A percentile compares a stretch with the other conserved stretches of the same genome.
These are phyloP conservation scores for Leersia perrieri DNA, from an alignment of 176 grass and related monocot species.

Conservation along the genomic window DNA sequence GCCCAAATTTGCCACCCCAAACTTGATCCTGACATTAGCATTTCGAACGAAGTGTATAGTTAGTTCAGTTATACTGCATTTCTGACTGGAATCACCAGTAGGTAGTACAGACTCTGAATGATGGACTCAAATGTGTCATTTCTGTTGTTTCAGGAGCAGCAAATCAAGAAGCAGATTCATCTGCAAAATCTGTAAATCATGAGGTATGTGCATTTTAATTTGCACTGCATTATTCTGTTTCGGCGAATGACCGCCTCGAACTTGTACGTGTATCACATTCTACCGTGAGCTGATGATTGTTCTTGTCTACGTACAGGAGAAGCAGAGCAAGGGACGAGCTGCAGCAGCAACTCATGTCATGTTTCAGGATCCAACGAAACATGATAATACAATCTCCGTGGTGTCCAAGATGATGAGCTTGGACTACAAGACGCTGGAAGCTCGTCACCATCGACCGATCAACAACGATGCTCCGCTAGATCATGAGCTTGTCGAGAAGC, in stretches of 20 bases:
- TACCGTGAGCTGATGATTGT: neutral
- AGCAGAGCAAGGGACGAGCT: neutral
- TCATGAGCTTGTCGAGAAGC: conserved; percentile 25
- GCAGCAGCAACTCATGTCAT: neutral
- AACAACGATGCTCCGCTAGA: conserved; percentile 49
- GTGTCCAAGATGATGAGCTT: conserved; percentile 32
- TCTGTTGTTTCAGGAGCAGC: conserved; percentile 18
- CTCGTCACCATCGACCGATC: conserved; percentile 44
- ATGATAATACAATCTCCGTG: neutral
- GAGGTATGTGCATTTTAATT: neutral
- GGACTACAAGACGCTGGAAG: conserved; percentile 37
- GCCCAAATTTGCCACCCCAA: neutral
- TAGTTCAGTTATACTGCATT: neutral
- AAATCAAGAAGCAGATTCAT: neutral
- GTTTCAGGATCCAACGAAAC: conserved; percentile 1
- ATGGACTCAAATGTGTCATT: neutral
- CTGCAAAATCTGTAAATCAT: conserved; percentile 32
- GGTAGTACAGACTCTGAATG: neutral
- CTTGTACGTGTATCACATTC: neutral
- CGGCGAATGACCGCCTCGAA: neutral
- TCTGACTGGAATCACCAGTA: neutral
- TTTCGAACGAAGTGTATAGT: neutral
- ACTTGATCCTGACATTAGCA: neutral
- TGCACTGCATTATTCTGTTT: neutral
- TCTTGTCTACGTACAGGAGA: conserved; percentile 6